These are phyloP conservation scores for Sordariomycetes sp. DNA, from an alignment of 2,329 filamentous ascomycete genomes.

Conservation along the genomic window DNA sequence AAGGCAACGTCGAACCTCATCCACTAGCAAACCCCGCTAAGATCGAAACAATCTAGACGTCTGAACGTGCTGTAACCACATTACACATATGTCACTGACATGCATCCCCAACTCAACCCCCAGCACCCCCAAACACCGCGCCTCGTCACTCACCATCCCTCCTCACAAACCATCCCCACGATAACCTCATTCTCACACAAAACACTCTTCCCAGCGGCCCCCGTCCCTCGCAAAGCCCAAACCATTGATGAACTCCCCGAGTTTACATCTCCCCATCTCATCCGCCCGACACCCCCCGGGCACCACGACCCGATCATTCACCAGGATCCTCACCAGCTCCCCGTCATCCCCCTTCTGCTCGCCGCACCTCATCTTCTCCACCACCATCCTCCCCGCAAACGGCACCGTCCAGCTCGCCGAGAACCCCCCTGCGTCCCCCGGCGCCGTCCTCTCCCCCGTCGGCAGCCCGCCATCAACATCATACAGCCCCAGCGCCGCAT, in stretches of 20 bases:
- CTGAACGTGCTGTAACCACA: too few species aligned
- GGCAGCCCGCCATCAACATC: constrained; percentile 45
- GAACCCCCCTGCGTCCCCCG: constrained; percentile 49
- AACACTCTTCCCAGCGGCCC: constrained; percentile 62
- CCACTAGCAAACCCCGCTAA: too few species aligned
- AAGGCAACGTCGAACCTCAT: too few species aligned
- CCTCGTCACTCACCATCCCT: neutral
- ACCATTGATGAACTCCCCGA: constrained; percentile 60
- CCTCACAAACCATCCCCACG: neutral
- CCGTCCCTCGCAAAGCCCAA: constrained; percentile 59
- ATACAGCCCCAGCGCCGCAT: constrained; percentile 67
- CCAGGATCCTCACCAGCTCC: constrained; percentile 65
- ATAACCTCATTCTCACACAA: constrained; percentile 15
- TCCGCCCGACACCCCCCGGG: constrained; percentile 60
- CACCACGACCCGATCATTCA: constrained; percentile 74
- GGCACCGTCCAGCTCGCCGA: constrained; percentile 69
- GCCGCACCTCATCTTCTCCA: constrained; percentile 72
- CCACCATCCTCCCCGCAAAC: constrained; percentile 68
- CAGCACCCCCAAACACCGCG: neutral
- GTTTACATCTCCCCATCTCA: constrained; percentile 52
- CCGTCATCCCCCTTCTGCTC: too few species aligned
- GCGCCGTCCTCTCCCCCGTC: constrained; percentile 32
- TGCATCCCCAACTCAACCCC: neutral
- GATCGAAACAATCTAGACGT: too few species aligned
- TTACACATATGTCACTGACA: too few species aligned